phyloP scores from a whole-genome alignment of 2,329 filamentous ascomycete species.

The Trichoderma oligosporum region DNA sequence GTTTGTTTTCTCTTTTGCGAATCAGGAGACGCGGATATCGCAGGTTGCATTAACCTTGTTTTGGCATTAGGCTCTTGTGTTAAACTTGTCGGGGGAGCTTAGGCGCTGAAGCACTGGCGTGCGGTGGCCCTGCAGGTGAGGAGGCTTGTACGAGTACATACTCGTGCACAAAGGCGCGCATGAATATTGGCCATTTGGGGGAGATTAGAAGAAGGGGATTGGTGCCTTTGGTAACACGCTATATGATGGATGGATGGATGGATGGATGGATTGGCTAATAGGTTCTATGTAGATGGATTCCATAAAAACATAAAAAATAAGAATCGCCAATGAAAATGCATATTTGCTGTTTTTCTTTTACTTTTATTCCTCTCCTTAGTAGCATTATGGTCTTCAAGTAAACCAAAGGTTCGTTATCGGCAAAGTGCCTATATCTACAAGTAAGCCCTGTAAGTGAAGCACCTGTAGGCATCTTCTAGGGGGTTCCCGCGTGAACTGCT shows the following conservation, averaged over 20 bases:
- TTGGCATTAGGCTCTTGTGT: slow-evolving; percentile 9
- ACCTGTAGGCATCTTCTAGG: neutral
- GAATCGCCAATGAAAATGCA: too few relatives aligned
- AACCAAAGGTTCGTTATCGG: too few relatives aligned
- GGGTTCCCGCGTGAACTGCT: slow-evolving; percentile 5
- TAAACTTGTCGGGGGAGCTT: slow-evolving; percentile 14
- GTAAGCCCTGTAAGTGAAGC: neutral
- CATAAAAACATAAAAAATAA: too few relatives aligned
- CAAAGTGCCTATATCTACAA: too few relatives aligned
- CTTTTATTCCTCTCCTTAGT: too few relatives aligned
- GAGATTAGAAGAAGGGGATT: neutral
- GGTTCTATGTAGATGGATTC: too few relatives aligned
- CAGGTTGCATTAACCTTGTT: neutral
- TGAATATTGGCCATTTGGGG: slow-evolving; percentile 16
- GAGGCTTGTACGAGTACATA: too few relatives aligned
- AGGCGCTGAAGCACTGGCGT: neutral
- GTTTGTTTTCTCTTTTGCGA: neutral
- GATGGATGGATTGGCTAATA: neutral
- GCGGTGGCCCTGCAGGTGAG: slow-evolving; percentile 15
- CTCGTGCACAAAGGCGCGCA: slow-evolving; percentile 2
- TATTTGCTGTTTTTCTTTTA: too few relatives aligned
- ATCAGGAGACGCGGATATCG: neutral
- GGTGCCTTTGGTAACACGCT: neutral
- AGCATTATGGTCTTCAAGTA: too few relatives aligned
- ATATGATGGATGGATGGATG: too few relatives aligned